A percentile compares a stretch with the other conserved stretches of the same genome.
phyloP scores from a whole-genome alignment of 2,329 filamentous ascomycete species.

The Microdochium trichocladiopsis region DNA sequence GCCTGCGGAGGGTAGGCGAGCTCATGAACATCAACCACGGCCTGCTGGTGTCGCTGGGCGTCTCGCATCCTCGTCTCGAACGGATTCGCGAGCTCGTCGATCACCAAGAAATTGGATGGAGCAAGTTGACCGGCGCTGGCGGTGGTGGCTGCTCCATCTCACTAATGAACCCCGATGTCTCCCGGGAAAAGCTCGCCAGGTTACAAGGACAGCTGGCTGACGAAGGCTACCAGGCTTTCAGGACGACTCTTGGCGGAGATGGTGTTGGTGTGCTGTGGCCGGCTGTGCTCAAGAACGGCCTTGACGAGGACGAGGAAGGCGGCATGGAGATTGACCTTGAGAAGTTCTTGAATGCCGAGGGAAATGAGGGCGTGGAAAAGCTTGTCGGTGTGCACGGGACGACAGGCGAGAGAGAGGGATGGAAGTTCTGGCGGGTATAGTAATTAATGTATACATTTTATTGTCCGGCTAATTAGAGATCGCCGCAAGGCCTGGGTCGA shows the following conservation, averaged over 20 bases:
- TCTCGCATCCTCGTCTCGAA: conserved; percentile 90
- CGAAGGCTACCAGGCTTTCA: conserved; percentile 77
- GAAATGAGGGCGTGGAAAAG: conserved; percentile 76
- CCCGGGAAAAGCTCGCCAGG: conserved; percentile 46
- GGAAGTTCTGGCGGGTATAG: conserved; percentile 74
- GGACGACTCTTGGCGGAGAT: conserved; percentile 85
- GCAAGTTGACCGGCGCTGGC: conserved; percentile 91
- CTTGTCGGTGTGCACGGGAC: conserved; percentile 74
- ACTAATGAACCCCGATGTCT: conserved; percentile 63
- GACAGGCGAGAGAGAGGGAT: conserved; percentile 65
- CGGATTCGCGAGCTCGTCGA: conserved; percentile 87
- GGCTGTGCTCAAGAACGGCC: conserved; percentile 79
- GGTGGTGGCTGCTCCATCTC: conserved; percentile 96
- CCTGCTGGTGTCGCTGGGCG: conserved; percentile 80
- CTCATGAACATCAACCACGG: conserved; percentile 93
- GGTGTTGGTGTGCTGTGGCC: conserved; percentile 94
- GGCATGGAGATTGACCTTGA: conserved; percentile 92
- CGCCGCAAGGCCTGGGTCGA: background rate
- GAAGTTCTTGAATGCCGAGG: conserved; percentile 72
- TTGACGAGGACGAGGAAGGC: conserved; percentile 68
- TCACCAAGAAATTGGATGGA: conserved; percentile 86
- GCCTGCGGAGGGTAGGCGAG: conserved; percentile 71
- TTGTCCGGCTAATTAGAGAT: background rate
- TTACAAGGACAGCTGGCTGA: conserved; percentile 59
- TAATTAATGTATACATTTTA: background rate